Conservation (phyloP, 345 rosid genomes). For the Corchorus olitorius region DNA sequence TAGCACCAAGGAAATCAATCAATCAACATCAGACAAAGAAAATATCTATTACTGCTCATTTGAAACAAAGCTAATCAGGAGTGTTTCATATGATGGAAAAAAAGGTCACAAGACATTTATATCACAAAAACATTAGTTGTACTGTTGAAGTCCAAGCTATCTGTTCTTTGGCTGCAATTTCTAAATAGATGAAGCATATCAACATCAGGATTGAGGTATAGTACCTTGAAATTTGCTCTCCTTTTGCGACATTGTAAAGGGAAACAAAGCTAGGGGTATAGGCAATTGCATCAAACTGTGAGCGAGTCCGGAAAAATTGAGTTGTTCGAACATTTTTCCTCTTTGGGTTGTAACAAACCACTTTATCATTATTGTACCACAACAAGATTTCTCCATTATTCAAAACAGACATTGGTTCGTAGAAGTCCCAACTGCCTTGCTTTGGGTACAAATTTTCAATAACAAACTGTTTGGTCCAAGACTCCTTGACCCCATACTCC, state of each 20-base stretch:
- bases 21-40: not conserved
- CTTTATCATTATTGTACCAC: conserved; percentile 1
- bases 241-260: conserved; percentile 12
- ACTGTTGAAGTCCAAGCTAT: not conserved
- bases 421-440: conserved; percentile 15
- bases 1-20: not conserved
- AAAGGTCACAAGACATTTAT: not conserved
- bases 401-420: conserved; percentile 12
- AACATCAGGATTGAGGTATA: not conserved
- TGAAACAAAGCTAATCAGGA: not conserved
- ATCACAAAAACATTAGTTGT: not conserved
- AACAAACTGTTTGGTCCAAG: conserved; percentile 26
- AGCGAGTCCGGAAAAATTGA: conserved; percentile 7
- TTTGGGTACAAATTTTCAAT: conserved; percentile 15
- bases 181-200: not conserved
- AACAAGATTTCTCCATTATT: conserved; percentile 24
- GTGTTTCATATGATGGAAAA: not conserved
- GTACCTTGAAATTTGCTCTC: conserved; percentile 19
- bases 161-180: not conserved
- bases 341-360: conserved; percentile 17
- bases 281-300: conserved; percentile 14
- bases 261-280: conserved; percentile 21
- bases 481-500: conserved; percentile 24
- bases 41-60: not conserved
- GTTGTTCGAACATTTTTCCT: conserved; percentile 2